Evolutionary conservation across 2,329 filamentous ascomycete species (phyloP).

Genomic region (Coniochaeta hoffmannii): DNA sequence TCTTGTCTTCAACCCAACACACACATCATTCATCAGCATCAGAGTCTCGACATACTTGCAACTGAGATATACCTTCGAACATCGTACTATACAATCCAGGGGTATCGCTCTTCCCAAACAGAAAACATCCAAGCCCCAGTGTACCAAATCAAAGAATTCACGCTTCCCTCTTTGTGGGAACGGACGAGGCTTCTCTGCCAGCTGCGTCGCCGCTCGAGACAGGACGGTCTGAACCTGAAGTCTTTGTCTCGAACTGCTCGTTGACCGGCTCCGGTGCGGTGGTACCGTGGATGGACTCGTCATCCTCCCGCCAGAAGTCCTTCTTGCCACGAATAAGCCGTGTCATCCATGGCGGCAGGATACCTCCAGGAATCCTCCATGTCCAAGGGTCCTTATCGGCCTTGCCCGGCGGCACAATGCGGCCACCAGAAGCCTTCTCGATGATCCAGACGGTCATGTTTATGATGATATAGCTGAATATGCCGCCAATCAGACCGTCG

Average conservation of each 20-base stretch:
- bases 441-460: slow-evolving; percentile 66
- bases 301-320: slow-evolving; percentile 58
- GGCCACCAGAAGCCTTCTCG: slow-evolving; percentile 57
- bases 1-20: not conserved
- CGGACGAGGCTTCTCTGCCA: not conserved
- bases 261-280: slow-evolving; percentile 7
- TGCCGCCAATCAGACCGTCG: slow-evolving; percentile 75
- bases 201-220: slow-evolving; percentile 5
- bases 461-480: slow-evolving; percentile 68
- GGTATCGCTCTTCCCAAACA: not conserved
- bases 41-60: too few relatives aligned
- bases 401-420: slow-evolving; percentile 68
- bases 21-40: not conserved
- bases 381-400: slow-evolving; percentile 75
- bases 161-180: not conserved
- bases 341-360: slow-evolving; percentile 67
- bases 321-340: slow-evolving; percentile 59
- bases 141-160: not conserved
- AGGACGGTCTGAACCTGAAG: slow-evolving; percentile 10
- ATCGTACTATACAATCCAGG: not conserved
- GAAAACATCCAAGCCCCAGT: not conserved
- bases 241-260: slow-evolving; percentile 13
- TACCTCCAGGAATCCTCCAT: slow-evolving; percentile 65
- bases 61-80: too few relatives aligned
- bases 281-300: slow-evolving; percentile 10